Evolutionary conservation across 2,329 filamentous ascomycete species (phyloP).

Genomic region (Claviceps sp.): DNA sequence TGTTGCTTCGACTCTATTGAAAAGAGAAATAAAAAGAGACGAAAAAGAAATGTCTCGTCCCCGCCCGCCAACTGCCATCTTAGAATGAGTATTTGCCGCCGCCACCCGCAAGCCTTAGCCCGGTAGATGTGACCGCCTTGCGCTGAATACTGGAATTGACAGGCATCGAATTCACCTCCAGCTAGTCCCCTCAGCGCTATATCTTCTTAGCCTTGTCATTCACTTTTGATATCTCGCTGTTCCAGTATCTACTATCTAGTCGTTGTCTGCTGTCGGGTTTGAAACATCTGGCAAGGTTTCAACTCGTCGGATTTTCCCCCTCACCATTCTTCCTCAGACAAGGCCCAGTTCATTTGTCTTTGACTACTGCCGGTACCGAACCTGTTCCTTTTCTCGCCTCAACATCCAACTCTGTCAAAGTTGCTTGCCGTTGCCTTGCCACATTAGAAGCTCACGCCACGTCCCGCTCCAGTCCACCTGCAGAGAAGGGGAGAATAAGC

Average conservation of each 20-base stretch:
- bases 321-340: neutral
- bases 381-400: neutral
- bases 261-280: neutral
- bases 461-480: conserved; percentile 1
- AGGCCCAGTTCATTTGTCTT: neutral
- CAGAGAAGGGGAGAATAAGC: conserved; percentile 4
- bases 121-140: conserved; percentile 5
- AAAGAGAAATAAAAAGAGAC: conserved; percentile 6
- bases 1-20: conserved; percentile 8
- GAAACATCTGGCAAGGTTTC: neutral
- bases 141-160: conserved; percentile 6
- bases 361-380: neutral
- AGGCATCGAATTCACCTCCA: conserved; percentile 1
- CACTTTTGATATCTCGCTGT: neutral
- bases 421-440: conserved; percentile 1
- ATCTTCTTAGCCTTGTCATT: neutral
- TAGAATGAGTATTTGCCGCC: conserved; percentile 6
- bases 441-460: conserved; percentile 5
- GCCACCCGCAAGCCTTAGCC: conserved; percentile 3
- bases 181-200: neutral
- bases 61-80: conserved; percentile 6
- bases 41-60: conserved; percentile 9
- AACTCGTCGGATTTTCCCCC: neutral
- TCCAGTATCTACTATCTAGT: neutral
- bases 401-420: neutral